phyloP scores from a whole-genome alignment of 768 basidiomycete species.

The Leccinellum luteum region DNA sequence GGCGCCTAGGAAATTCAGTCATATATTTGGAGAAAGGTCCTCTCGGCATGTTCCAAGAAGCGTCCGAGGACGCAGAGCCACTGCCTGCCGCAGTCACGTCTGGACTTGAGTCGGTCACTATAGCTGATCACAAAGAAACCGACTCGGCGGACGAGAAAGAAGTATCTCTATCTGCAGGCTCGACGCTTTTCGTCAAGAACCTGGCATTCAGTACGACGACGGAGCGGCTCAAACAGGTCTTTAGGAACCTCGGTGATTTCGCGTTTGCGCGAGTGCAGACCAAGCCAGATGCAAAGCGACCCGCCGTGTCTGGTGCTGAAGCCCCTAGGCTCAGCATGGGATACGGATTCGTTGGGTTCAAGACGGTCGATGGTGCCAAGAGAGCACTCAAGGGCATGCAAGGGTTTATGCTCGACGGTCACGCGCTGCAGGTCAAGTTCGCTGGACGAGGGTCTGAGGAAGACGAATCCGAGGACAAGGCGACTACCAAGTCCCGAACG shows the following conservation, averaged over 20 bases:
- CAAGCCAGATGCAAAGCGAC: conserved; percentile 78
- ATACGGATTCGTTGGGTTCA: conserved; percentile 94
- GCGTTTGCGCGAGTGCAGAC: conserved; percentile 88
- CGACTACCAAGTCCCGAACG: conserved; percentile 53
- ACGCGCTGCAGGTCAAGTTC: conserved; percentile 78
- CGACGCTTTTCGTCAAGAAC: conserved; percentile 94
- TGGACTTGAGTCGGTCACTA: conserved; percentile 37
- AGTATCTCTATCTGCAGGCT: conserved; percentile 54
- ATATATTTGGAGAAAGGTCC: conserved; percentile 95
- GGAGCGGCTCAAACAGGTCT: conserved; percentile 64
- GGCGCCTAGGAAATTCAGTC: conserved; percentile 84
- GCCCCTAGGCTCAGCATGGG: conserved; percentile 83
- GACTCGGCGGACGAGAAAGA: conserved; percentile 37
- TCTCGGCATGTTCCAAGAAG: conserved; percentile 69
- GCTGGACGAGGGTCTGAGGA: conserved; percentile 77
- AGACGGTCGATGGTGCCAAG: conserved; percentile 36
- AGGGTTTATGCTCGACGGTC: conserved; percentile 84
- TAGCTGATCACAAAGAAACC: conserved; percentile 40
- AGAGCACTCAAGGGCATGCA: conserved; percentile 75
- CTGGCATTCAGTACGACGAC: conserved; percentile 77
- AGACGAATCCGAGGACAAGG: conserved; percentile 42
- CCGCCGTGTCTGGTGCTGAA: conserved; percentile 28
- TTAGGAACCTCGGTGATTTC: conserved; percentile 75
- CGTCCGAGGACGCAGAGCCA: conserved; percentile 24
- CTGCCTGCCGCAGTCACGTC: conserved; percentile 12